Evolutionary conservation across 345 rosid genomes (phyloP), one percentile per base, ranked within the genome.

Genomic region (Arabidopsis suecica): DNA sequence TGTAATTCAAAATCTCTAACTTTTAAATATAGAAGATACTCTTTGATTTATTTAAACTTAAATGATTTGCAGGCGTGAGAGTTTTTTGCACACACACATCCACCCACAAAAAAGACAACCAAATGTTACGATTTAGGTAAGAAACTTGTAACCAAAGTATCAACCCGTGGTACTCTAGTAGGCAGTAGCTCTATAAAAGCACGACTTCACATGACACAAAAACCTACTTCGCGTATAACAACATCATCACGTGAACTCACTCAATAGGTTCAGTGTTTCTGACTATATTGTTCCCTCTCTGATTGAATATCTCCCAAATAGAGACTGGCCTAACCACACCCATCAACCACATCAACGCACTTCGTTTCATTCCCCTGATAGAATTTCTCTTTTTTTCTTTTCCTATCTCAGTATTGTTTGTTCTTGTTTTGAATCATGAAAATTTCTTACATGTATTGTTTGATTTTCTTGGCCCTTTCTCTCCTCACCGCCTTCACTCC

Each of bases 191-290:
- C 34, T 7, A 66, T 44, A 36, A 67, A 50, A 51, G 59, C 59
- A 36, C 20, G 3, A 38, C 18, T 51, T 67, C 71, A 67, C 61
- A 67, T 51, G 61, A 37, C 64, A 45, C 58, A 47, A 16, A 16
- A 64, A 13, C 57, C 48, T 8, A 69, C 47, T 48, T 56, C 53
- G 7, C 61, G 1, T 61, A 68, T 61, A 59, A 51, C 68, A 68
- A 75, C 68, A 68, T 6, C 69, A 33, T 76, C 79, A 76, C 79
- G 74, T 76, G 79, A 76, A 76, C 41, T 61, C 79, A 51, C 64
- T 76, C 44, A 76, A 61, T 51, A 49, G 57, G 38, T 32, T 51
- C 63, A 41, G 38, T 68, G 49, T 33, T 20, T 50, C 79, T 68
- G 79, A 59, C 73, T 23, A 59, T 60, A 6, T 50, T 68, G 79